These are phyloP conservation scores for Trichopus zeylanicus DNA, from an alignment of 116 monocot genomes.

Conservation along the genomic window DNA sequence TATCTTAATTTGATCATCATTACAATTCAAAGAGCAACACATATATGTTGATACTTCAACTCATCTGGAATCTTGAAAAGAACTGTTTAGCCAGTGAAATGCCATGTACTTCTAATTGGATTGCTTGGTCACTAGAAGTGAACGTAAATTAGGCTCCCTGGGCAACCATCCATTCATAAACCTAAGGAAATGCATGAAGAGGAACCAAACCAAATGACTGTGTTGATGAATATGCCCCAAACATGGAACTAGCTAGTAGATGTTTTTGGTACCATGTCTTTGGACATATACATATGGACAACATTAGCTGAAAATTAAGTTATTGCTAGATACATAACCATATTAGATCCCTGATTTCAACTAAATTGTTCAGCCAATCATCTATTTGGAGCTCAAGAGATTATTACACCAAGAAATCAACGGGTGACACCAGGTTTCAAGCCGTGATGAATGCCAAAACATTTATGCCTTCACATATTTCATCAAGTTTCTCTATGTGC, in stretches of 20 bases:
- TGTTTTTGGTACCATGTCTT: background rate
- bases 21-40: constrained; percentile 78
- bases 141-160: constrained; percentile 49
- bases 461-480: no score
- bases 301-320: background rate
- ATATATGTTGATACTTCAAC: constrained; percentile 71
- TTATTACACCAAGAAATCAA: background rate
- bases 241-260: background rate
- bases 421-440: background rate
- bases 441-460: background rate
- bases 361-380: no score
- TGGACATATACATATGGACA: background rate
- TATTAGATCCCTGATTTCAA: no score
- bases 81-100: constrained; percentile 51
- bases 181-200: constrained; percentile 21
- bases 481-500: no score
- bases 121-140: constrained; percentile 70
- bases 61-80: constrained; percentile 45
- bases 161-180: constrained; percentile 78
- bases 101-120: constrained; percentile 62
- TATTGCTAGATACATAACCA: no score
- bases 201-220: background rate
- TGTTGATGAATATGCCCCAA: no score
- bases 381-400: no score
- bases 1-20: no score